Base-by-base conservation (phyloP, 2,329 filamentous ascomycete species). In the Verticillium albo-atrum region DNA sequence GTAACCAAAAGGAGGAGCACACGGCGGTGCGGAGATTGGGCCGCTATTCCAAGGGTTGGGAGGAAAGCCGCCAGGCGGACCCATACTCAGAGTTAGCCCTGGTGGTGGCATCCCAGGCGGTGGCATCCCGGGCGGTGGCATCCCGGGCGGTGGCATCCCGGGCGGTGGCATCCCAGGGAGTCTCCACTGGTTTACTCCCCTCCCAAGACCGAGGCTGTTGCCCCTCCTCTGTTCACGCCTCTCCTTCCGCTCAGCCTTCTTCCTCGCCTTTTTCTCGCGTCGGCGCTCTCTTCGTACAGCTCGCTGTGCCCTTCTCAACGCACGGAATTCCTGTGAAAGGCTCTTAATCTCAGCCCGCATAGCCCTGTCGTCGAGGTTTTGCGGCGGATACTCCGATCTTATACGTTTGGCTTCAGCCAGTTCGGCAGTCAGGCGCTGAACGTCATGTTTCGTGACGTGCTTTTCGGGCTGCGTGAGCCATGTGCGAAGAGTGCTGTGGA, bases 391-490 rank as follows among this genome's bases (percentile, higher is more conserved):
- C 27, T 57, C 55, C 26, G 37, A 42, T n/a, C 32, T 12, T 15
- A 10, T 25, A 2, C 42, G 37, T 17, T 28, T 47, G 17, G 55
- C 55, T 23, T 57, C 42, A 7, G n/a, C 25, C 12, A 85, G 75
- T 27, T 81, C 73, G 14, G 74, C 66, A 34, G 70, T 75, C 3
- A 81, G 70, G 27, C 72, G 65, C 51, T 73, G 71, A 3, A 85
- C 68, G 27, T 76, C 75, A 5, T 74, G 72, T 61, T 72, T 79
- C 9, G 78, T 83, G 62, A 82, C 76, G 6, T 76, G 74, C 56
- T 81, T 73, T 0, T 83, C 77, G 0, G 83, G 82, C 37, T 77
- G 73, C 9, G 75, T 70, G 2, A 83, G 74, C 82, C 82, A 86
- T 7, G 73, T 68, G 25, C 73, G 64, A 17, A 87, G 72, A 3